Base-by-base conservation (phyloP, 1,284 basidiomycete genomes). In the Prillingera fragicola region DNA sequence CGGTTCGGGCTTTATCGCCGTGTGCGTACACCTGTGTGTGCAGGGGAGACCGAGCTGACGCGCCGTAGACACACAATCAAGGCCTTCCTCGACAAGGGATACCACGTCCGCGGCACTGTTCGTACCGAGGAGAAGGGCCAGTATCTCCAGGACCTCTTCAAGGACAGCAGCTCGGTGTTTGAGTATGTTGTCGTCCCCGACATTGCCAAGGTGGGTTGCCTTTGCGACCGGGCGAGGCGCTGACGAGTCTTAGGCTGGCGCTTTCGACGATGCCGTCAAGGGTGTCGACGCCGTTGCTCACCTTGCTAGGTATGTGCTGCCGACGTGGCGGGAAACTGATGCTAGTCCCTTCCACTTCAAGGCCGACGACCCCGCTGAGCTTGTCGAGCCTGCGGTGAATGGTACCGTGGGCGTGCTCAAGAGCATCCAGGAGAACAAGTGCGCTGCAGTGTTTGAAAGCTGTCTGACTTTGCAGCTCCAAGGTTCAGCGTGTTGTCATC, bases 251-350 rank as follows among this genome's bases (percentile, higher is more conserved):
- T 48, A 79, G 78, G 74, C 77, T 8, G 79, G 78, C n/a, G 80
- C 79, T 3, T 85, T 84, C 53, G 81, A 84, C 56, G 79, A 82
- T 32, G 81, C 80, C 1, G 80, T 85, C 26, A 79, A 80, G 59
- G 81, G 74, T 2, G 78, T 84, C 1, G 77, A 80, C 50, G 82
- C 73, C 5, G 78, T 85, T 8, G 66, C 63, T 1, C 67, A 70
- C 45, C 54, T n/a, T n/a, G 21, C 37, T 34, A 18, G 9, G 15
- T 9, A 21, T 37, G 17, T 23, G 21, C n/a, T n/a, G n/a, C n/a
- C n/a, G n/a, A n/a, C n/a, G n/a, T n/a, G n/a, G n/a, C n/a, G n/a
- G n/a, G n/a, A n/a, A n/a, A n/a, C n/a, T n/a, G n/a, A n/a, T n/a
- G 50, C 50, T 4, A 33, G 29, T 2, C 63, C 61, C 0, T 67